phyloP scores from a whole-genome alignment of 2,329 filamentous ascomycete species.

The Xylaria sp. region DNA sequence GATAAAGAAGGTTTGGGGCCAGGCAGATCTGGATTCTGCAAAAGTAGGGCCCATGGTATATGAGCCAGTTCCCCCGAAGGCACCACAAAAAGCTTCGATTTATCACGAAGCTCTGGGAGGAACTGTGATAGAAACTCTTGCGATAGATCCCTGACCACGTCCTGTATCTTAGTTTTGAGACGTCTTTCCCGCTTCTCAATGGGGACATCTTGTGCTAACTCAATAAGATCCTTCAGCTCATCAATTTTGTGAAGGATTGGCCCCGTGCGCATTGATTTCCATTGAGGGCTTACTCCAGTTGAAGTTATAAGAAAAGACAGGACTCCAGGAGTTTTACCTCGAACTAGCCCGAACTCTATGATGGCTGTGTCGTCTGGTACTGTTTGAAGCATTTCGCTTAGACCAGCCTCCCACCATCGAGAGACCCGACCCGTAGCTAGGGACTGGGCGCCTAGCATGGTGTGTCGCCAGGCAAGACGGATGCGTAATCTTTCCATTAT shows the following conservation, averaged over 20 bases:
- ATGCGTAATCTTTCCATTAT: conserved; percentile 35
- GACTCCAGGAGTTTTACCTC: conserved; percentile 30
- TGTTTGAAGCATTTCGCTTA: conserved; percentile 25
- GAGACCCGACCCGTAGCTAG: conserved; percentile 26
- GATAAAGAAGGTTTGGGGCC: conserved; percentile 25
- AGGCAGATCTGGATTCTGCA: conserved; percentile 16
- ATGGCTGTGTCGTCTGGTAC: conserved; percentile 24
- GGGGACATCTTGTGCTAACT: conserved; percentile 11
- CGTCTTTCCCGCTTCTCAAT: conserved; percentile 17
- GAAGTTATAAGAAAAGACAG: conserved; percentile 31
- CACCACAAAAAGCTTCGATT: conserved; percentile 28
- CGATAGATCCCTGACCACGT: conserved; percentile 17
- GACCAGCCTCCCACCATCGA: conserved; percentile 30
- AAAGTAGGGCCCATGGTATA: conserved; percentile 32
- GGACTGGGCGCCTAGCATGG: conserved; percentile 26
- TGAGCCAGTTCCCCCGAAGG: conserved; percentile 32
- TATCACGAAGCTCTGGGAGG: conserved; percentile 27
- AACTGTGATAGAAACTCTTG: conserved; percentile 24
- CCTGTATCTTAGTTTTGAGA: conserved; percentile 21
- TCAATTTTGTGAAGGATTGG: conserved; percentile 27
- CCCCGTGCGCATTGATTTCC: conserved; percentile 28
- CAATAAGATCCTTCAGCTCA: conserved; percentile 27
- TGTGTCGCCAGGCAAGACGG: conserved; percentile 28
- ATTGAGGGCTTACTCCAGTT: conserved; percentile 14
- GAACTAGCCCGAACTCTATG: conserved; percentile 34